Conservation (phyloP, 2,329 filamentous ascomycete species). For the Colletotrichum salicis region DNA sequence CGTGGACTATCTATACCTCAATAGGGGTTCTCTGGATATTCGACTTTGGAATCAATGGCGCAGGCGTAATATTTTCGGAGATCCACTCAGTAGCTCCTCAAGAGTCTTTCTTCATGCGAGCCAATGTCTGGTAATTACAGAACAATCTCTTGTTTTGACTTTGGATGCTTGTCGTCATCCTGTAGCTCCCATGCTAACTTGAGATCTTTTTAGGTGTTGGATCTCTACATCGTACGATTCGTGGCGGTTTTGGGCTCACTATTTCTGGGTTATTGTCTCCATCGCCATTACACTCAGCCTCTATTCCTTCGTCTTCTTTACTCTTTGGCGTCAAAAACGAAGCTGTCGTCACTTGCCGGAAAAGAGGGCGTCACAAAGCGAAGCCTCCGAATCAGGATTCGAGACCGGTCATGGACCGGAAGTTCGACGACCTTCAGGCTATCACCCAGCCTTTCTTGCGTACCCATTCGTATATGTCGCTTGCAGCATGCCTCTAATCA, state of each 20-base stretch:
- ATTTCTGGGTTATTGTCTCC: constrained; percentile 68
- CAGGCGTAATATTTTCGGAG: background rate
- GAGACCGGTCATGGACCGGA: background rate
- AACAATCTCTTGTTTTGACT: background rate
- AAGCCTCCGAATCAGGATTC: constrained; percentile 5
- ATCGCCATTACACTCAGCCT: constrained; percentile 50
- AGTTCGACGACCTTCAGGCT: constrained; percentile 2
- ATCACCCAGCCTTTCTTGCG: constrained; percentile 59
- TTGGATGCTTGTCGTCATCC: background rate
- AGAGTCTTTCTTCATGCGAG: constrained; percentile 32
- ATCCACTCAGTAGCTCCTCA: background rate
- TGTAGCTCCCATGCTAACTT: background rate
- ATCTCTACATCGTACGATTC: constrained; percentile 62
- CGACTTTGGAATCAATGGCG: constrained; percentile 34
- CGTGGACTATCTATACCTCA: constrained; percentile 53
- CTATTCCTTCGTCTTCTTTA: constrained; percentile 53
- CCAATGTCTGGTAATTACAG: constrained; percentile 26
- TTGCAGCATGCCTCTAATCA: constrained; percentile 70
- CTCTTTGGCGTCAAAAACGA: constrained; percentile 41
- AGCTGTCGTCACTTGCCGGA: constrained; percentile 22
- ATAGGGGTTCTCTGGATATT: constrained; percentile 62
- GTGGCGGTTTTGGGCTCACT: constrained; percentile 69
- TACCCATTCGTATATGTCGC: constrained; percentile 72
- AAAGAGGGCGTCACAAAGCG: constrained; percentile 7
- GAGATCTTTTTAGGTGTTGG: constrained; percentile 62